phyloP scores from a whole-genome alignment of 495 filamentous ascomycete species.

The Lepidopterella palustris region DNA sequence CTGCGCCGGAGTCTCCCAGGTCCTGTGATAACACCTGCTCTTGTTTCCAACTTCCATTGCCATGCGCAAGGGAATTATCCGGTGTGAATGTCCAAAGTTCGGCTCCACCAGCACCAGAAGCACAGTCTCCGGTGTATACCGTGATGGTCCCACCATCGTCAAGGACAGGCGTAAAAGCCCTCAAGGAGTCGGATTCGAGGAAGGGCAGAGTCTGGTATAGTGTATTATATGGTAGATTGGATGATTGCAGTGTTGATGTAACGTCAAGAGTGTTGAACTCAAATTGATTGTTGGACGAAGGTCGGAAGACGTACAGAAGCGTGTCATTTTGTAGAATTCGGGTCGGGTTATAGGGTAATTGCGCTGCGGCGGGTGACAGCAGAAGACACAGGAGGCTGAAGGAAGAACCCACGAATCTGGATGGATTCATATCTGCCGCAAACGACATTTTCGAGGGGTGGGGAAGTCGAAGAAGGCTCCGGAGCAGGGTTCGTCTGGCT shows the following conservation, averaged over 20 bases:
- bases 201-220: constrained; percentile 64
- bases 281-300: constrained; percentile 39
- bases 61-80: constrained; percentile 34
- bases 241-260: constrained; percentile 47
- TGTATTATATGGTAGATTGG: constrained; percentile 48
- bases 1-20: constrained; percentile 30
- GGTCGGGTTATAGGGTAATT: constrained; percentile 69
- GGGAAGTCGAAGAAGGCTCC: neutral
- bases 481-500: neutral
- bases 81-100: constrained; percentile 53
- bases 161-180: constrained; percentile 57
- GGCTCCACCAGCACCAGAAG: constrained; percentile 36
- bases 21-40: constrained; percentile 27
- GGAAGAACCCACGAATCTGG: constrained; percentile 3
- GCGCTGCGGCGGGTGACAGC: constrained; percentile 10
- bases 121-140: constrained; percentile 65
- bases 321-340: constrained; percentile 50
- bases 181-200: constrained; percentile 36
- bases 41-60: constrained; percentile 53
- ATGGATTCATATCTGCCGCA: constrained; percentile 1
- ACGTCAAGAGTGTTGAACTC: constrained; percentile 60
- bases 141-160: constrained; percentile 59
- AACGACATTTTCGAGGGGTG: neutral
- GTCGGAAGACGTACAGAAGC: constrained; percentile 56
- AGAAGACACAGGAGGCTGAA: constrained; percentile 14